Evolutionary conservation across 2,329 filamentous ascomycete species (phyloP).

Genomic region (Botryotinia convoluta): DNA sequence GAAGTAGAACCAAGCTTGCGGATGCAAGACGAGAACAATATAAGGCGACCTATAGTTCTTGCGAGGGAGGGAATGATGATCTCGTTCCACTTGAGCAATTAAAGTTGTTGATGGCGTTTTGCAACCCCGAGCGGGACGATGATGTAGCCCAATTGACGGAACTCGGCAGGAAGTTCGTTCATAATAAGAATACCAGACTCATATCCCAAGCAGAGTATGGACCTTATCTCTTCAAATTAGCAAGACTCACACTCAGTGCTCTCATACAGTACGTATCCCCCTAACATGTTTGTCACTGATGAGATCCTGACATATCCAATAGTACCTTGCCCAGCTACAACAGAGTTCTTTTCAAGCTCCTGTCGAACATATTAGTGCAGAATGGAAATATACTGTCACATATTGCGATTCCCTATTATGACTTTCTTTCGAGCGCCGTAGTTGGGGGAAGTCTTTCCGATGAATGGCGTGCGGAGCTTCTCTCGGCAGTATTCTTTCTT

Average conservation of each 20-base stretch:
- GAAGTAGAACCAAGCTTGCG: slow-evolving; percentile 56
- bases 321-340: slow-evolving; percentile 16
- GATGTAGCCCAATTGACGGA: slow-evolving; percentile 50
- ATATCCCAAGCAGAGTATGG: slow-evolving; percentile 29
- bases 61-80: neutral
- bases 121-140: slow-evolving; percentile 44
- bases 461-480: slow-evolving; percentile 8
- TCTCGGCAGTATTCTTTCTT: neutral
- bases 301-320: neutral
- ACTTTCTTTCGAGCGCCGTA: slow-evolving; percentile 33
- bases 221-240: slow-evolving; percentile 29
- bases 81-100: slow-evolving; percentile 42
- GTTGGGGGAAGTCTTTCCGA: neutral
- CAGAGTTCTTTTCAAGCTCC: slow-evolving; percentile 28
- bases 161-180: slow-evolving; percentile 40
- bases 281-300: neutral
- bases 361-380: slow-evolving; percentile 30
- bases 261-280: slow-evolving; percentile 31
- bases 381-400: slow-evolving; percentile 27
- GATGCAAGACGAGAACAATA: slow-evolving; percentile 58
- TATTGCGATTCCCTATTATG: slow-evolving; percentile 36
- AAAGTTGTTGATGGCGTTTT: slow-evolving; percentile 51
- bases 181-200: slow-evolving; percentile 41
- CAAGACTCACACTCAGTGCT: slow-evolving; percentile 30
- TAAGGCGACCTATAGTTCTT: slow-evolving; percentile 48